Evolutionary conservation across 2,329 filamentous ascomycete species (phyloP).

Genomic region (Lanzia echinophila): DNA sequence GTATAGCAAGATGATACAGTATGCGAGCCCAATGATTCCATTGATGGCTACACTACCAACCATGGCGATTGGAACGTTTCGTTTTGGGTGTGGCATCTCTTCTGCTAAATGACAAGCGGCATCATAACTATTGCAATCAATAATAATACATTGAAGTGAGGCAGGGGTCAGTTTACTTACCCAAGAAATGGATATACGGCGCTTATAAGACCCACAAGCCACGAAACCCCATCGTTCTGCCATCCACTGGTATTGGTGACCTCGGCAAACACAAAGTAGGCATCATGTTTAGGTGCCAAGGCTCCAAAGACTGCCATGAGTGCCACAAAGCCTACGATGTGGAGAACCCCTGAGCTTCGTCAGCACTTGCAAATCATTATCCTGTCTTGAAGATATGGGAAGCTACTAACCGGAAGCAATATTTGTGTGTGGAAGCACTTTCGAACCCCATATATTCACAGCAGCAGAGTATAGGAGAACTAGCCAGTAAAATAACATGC

Average conservation of each 20-base stretch:
- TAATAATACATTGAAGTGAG: background rate
- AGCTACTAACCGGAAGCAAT: constrained; percentile 27
- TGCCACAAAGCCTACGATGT: constrained; percentile 36
- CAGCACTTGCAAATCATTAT: background rate
- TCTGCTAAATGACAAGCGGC: constrained; percentile 41
- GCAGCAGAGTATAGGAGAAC: constrained; percentile 33
- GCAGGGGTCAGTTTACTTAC: background rate
- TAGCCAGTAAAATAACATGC: constrained; percentile 42
- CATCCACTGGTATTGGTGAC: constrained; percentile 42
- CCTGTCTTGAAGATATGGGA: background rate
- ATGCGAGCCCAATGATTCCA: constrained; percentile 39
- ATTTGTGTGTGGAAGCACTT: constrained; percentile 34
- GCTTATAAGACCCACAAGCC: constrained; percentile 40
- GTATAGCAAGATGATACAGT: constrained; percentile 38
- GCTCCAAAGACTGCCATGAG: constrained; percentile 33
- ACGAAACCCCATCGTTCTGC: constrained; percentile 38
- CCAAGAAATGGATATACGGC: constrained; percentile 36
- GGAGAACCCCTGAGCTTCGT: constrained; percentile 12
- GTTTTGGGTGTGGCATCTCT: constrained; percentile 38
- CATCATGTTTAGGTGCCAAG: constrained; percentile 39
- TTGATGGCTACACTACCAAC: constrained; percentile 39
- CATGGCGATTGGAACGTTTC: constrained; percentile 38
- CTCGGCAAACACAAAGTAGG: constrained; percentile 38
- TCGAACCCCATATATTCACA: constrained; percentile 13
- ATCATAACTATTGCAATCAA: constrained; percentile 31